These are phyloP conservation scores for Talaromyces islandicus DNA, from an alignment of 2,329 filamentous ascomycete species.

Conservation along the genomic window DNA sequence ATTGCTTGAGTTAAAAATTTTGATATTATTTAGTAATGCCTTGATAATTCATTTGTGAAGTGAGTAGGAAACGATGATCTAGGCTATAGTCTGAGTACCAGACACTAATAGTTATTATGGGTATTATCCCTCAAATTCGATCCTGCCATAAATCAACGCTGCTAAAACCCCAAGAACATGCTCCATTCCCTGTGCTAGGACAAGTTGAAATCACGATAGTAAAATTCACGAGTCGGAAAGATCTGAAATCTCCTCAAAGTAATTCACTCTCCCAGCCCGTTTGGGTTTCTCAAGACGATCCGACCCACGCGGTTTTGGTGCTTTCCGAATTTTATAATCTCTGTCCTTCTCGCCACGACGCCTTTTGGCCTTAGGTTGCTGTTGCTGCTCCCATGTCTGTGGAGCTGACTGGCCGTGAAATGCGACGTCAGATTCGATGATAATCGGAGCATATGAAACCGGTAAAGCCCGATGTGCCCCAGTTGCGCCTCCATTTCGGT, in stretches of 20 bases:
- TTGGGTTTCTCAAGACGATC: constrained; percentile 1
- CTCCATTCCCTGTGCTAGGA: not conserved
- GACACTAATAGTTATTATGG: not conserved
- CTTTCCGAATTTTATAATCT: constrained; percentile 18
- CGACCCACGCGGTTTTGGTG: constrained; percentile 1
- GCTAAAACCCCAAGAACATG: not conserved
- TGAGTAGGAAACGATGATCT: not conserved
- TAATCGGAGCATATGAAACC: not conserved
- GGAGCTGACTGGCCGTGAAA: constrained; percentile 1
- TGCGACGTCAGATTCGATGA: constrained; percentile 5
- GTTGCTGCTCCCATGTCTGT: not conserved
- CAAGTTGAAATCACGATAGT: not conserved
- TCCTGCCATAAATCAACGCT: not conserved
- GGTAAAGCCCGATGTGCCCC: not conserved
- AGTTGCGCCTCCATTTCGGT: not conserved
- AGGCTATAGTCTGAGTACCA: not conserved
- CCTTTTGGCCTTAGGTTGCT: constrained; percentile 1
- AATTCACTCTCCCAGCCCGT: constrained; percentile 9
- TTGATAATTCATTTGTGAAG: not conserved
- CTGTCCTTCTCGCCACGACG: constrained; percentile 22
- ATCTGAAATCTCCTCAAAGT: constrained; percentile 10
- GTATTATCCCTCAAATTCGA: not conserved
- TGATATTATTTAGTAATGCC: not conserved
- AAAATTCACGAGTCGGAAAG: constrained; percentile 5
- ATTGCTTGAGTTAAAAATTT: not conserved